A percentile compares a stretch with the other conserved stretches of the same genome.
phyloP scores from a whole-genome alignment of 1,284 basidiomycete species.

The Ceratobasidium sp. region DNA sequence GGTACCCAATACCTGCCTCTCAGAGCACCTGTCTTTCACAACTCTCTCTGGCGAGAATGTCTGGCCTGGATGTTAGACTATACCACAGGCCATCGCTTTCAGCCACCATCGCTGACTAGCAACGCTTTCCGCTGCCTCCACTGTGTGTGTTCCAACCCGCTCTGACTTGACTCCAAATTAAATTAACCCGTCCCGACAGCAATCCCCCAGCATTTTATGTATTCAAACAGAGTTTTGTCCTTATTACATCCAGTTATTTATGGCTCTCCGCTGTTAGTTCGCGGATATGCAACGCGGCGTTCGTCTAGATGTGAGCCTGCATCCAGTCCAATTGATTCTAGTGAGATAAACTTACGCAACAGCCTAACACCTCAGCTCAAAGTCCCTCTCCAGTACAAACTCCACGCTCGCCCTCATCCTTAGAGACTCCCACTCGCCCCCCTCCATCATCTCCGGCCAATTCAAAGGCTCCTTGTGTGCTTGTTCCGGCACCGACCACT shows the following conservation, averaged over 20 bases:
- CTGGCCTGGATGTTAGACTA: slow-evolving; percentile 7
- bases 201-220: slow-evolving; percentile 15
- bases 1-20: neutral
- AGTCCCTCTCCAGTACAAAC: neutral
- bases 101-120: neutral
- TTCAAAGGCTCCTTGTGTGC: slow-evolving; percentile 3
- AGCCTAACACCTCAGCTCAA: neutral
- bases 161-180: neutral
- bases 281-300: slow-evolving; percentile 32
- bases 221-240: slow-evolving; percentile 26
- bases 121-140: slow-evolving; percentile 7
- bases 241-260: slow-evolving; percentile 28
- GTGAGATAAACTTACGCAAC: neutral
- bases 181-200: slow-evolving; percentile 6
- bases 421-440: neutral
- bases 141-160: slow-evolving; percentile 21
- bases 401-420: neutral
- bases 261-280: slow-evolving; percentile 1
- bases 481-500: slow-evolving; percentile 27
- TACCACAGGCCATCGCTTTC: neutral
- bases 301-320: slow-evolving; percentile 11
- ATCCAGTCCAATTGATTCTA: neutral
- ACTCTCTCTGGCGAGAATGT: slow-evolving; percentile 9
- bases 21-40: neutral
- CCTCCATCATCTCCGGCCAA: neutral